Evolutionary conservation across 345 rosid species (phyloP).

Genomic region (Citrus sinensis): DNA sequence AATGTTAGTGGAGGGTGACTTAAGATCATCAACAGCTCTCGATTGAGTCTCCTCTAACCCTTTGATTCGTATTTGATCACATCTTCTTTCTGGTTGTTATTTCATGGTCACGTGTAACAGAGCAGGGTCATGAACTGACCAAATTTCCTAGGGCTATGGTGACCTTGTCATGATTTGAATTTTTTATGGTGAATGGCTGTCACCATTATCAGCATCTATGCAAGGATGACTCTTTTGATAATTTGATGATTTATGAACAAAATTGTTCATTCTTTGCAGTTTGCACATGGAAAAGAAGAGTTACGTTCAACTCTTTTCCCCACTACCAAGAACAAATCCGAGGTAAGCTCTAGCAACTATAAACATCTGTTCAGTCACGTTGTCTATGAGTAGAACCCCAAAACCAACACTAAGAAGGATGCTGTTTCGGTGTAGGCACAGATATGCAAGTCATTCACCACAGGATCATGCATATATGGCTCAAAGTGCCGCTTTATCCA

Average conservation of each 20-base stretch:
- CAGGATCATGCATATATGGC: constrained; percentile 20
- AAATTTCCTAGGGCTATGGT: neutral
- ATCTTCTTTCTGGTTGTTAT: neutral
- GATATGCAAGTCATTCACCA: constrained; percentile 21
- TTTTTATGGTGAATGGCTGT: neutral
- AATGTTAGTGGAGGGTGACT: neutral
- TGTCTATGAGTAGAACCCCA: neutral
- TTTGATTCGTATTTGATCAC: neutral
- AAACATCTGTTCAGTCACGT: neutral
- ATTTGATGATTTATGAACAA: neutral
- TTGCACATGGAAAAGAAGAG: constrained; percentile 51
- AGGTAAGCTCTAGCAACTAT: constrained; percentile 23
- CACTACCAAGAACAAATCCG: constrained; percentile 30
- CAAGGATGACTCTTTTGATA: neutral
- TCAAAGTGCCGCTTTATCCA: constrained; percentile 23
- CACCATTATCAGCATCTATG: neutral
- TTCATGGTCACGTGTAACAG: neutral
- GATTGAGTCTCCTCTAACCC: neutral
- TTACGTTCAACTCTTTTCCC: constrained; percentile 23
- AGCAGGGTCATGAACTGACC: neutral
- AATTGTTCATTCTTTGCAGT: constrained; percentile 27
- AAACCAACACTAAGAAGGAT: neutral
- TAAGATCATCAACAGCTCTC: neutral
- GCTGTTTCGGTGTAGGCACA: constrained; percentile 11
- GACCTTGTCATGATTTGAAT: neutral